Evolutionary conservation across 306 rosid species (phyloP).

Genomic region (Carpinus viminea): DNA sequence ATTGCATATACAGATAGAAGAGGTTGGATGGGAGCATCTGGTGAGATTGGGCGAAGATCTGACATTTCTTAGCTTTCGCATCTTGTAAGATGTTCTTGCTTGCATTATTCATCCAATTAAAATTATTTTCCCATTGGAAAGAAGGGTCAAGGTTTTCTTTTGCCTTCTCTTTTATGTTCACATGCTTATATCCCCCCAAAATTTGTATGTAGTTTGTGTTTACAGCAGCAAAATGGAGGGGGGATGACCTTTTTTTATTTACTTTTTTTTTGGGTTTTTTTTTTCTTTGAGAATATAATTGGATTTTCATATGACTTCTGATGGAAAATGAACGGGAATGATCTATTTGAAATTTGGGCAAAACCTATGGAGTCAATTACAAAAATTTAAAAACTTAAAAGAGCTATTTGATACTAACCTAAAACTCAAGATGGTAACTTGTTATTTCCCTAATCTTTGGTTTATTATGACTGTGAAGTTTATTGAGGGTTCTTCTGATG

Average conservation of each 20-base stretch:
- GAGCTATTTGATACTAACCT: too few relatives aligned
- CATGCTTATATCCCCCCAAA: neutral
- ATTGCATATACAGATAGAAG: slow-evolving; percentile 37
- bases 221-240: neutral
- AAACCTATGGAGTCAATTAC: too few relatives aligned
- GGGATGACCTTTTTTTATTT: too few relatives aligned
- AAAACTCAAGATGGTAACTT: too few relatives aligned
- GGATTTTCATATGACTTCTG: too few relatives aligned
- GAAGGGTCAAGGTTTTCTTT: neutral
- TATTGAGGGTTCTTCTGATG: neutral
- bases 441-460: neutral
- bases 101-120: neutral
- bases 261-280: too few relatives aligned
- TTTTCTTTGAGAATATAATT: too few relatives aligned
- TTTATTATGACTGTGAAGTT: neutral
- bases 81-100: slow-evolving; percentile 29
- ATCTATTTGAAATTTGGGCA: too few relatives aligned
- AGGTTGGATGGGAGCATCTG: slow-evolving; percentile 47
- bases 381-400: too few relatives aligned
- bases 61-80: slow-evolving; percentile 32
- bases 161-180: neutral
- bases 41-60: slow-evolving; percentile 35
- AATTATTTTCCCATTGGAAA: neutral
- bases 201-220: neutral
- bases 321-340: too few relatives aligned